Evolutionary conservation across 352 stramenopile genomes (phyloP), one percentile per base, ranked within the genome.

Genomic region (Phytopythium aichiense): DNA sequence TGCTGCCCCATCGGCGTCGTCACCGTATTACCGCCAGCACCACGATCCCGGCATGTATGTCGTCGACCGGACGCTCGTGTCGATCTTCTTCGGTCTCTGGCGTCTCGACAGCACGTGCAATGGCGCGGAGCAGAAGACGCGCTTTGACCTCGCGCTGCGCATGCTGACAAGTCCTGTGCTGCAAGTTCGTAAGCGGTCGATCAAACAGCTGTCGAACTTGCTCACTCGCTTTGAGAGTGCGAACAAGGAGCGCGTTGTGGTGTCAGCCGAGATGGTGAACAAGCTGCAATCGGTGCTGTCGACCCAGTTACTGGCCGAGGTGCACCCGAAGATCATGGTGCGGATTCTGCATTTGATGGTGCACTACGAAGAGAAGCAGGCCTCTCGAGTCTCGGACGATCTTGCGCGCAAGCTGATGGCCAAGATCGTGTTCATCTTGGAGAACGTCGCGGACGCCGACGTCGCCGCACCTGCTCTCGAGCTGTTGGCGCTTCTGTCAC

Each of bases 241-340:
- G 7, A 13, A 42, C 30, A 56, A 56, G 30, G 22, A 55, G 15
- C 28, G 70, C 11, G 46, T 61, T 2, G 15, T 56, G 20, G 57
- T 72, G 38, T 57, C 7, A n/a, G 20, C 23, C 8, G 58, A 68
- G 23, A 30, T 20, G 55, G 46, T 64, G 58, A 58, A 45, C 53
- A 38, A 71, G 30, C 61, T 93, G 12, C 69, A 82, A 25, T 18
- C 46, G 1, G 65, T 84, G 56, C 57, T 93, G 7, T 66, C 71
- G 38, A 42, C 59, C 13, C 84, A 90, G 63, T 61, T 91, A 25
- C 46, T 81, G 15, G 63, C 79, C 12, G 84, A 93, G 56, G 77
- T 76, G 8, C 82, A 93, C 46, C 84, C 84, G n/a, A 88, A 84
- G 57, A 66, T 89, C 22, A 76, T 75, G 43, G 70, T 69, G 7